Evolutionary conservation across 352 stramenopile genomes (phyloP).

Genomic region (Saprolegnia diclina): DNA sequence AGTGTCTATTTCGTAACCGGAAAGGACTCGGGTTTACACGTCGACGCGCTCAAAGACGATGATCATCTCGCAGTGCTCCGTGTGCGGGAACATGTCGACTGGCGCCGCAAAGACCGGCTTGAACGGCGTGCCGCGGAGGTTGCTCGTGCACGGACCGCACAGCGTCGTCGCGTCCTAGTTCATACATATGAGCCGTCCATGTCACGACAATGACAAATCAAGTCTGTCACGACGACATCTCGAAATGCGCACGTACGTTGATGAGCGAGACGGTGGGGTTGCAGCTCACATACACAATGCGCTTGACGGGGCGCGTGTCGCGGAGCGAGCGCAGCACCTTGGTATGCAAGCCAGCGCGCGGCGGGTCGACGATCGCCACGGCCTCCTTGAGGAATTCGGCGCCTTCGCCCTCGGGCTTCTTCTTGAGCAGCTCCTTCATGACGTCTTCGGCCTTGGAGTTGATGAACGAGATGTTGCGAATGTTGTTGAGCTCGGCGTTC

Average conservation of each 20-base stretch:
- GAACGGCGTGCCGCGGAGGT: constrained; percentile 88
- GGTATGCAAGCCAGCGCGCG: constrained; percentile 92
- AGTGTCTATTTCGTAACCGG: too few species aligned
- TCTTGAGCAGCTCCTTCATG: constrained; percentile 73
- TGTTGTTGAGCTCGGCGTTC: constrained; percentile 81
- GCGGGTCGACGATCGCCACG: constrained; percentile 96
- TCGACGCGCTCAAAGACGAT: constrained; percentile 92
- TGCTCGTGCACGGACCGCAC: constrained; percentile 92
- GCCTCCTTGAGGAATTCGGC: constrained; percentile 57
- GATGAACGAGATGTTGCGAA: constrained; percentile 86
- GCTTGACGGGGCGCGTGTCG: constrained; percentile 69
- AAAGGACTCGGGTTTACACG: background rate
- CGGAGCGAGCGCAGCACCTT: constrained; percentile 85
- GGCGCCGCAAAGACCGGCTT: constrained; percentile 87
- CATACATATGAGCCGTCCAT: background rate
- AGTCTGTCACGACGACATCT: background rate
- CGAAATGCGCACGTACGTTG: constrained; percentile 32
- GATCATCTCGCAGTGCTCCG: constrained; percentile 97
- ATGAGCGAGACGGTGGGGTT: constrained; percentile 96
- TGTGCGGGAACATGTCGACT: constrained; percentile 99
- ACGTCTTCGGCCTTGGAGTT: constrained; percentile 89
- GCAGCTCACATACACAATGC: constrained; percentile 97
- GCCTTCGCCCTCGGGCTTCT: constrained; percentile 51
- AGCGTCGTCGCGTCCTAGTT: constrained; percentile 68
- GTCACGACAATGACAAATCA: too few species aligned